Evolutionary conservation across 2,329 filamentous ascomycete species (phyloP), one percentile per base, ranked within the genome.

Genomic region (Ascochyta viciae-villosae): DNA sequence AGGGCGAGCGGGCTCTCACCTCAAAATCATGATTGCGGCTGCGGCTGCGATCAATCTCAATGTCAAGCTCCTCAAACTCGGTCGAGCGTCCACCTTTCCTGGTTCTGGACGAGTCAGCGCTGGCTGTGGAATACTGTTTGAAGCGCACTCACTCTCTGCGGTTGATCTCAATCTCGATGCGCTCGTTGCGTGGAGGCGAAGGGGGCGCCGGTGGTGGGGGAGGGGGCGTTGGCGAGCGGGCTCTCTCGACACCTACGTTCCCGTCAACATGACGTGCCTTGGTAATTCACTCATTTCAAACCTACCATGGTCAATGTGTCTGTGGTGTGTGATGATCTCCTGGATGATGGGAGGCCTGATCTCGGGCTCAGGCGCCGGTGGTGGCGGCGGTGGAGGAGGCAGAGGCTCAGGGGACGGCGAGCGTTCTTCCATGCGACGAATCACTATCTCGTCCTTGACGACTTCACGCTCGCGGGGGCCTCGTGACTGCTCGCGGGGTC

Each of bases 291-390:
- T 2, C 10, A 15, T 9, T 3, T 23, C 1, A 13, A 26, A 75
- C 86, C 72, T 81, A 91, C 90, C 92, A 77, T 96, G 91, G 70
- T 96, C 90, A 65, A 96, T 89, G 70, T 94, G 90, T 54, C 88
- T 85, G 73, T 95, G 94, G 76, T 95, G 91, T 0, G 91, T 96
- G 63, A 96, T 93, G 55, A 96, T 87, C 72, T 96, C 91, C 69
- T 94, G 87, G 76, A 94, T 90, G 65, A 96, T 91, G 0, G 89
- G 89, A 31, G 92, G 92, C 19, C 88, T 87, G 38, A 87, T 84
- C 66, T 95, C 88, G 40, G 89, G 82, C 61, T 84, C 83, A 27
- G 86, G 87, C 40, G 83, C 82, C 42, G 78, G 78, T 31, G 78
- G 75, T 34, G 78, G 77, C 35, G 77, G 77, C 38, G 77, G 76